A percentile compares a stretch with the other conserved stretches of the same genome.
phyloP scores from a whole-genome alignment of 176 grass and related monocot genomes.

The Dendrocalamus sinicus region DNA sequence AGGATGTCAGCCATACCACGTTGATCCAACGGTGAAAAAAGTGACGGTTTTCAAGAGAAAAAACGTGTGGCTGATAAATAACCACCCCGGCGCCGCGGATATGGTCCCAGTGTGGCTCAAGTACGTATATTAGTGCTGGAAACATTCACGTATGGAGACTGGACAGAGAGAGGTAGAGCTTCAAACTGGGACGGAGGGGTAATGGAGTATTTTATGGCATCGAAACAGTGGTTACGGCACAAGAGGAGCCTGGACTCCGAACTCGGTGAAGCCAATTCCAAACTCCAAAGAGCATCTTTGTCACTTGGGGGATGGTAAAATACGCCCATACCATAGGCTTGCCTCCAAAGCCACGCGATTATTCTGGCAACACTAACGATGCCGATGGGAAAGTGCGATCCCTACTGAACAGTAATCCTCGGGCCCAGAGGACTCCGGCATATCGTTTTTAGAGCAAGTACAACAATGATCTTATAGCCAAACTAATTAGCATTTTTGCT shows the following conservation, averaged over 20 bases:
- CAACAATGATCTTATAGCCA: too few species aligned
- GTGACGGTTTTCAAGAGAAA: too few species aligned
- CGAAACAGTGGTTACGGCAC: background rate
- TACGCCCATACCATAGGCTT: background rate
- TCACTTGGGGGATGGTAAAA: background rate
- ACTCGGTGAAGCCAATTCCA: background rate
- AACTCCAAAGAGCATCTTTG: slow-evolving; percentile 44
- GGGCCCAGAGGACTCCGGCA: background rate
- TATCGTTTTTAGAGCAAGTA: too few species aligned
- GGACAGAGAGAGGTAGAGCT: background rate
- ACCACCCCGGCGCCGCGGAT: too few species aligned
- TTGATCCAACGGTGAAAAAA: too few species aligned
- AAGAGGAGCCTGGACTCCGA: background rate
- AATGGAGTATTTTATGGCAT: background rate
- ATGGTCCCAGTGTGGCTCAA: too few species aligned
- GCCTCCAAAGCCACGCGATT: background rate
- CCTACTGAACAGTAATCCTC: background rate
- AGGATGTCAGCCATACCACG: too few species aligned
- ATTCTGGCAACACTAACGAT: background rate
- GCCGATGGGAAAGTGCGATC: slow-evolving; percentile 1
- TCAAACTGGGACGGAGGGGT: background rate
- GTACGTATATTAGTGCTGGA: too few species aligned
- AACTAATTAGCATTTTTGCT: too few species aligned
- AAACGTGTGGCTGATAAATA: too few species aligned
- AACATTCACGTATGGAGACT: too few species aligned